Evolutionary conservation across 2,329 filamentous ascomycete genomes (phyloP), one percentile per base, ranked within the genome.

Genomic region (Xylaria sp.): DNA sequence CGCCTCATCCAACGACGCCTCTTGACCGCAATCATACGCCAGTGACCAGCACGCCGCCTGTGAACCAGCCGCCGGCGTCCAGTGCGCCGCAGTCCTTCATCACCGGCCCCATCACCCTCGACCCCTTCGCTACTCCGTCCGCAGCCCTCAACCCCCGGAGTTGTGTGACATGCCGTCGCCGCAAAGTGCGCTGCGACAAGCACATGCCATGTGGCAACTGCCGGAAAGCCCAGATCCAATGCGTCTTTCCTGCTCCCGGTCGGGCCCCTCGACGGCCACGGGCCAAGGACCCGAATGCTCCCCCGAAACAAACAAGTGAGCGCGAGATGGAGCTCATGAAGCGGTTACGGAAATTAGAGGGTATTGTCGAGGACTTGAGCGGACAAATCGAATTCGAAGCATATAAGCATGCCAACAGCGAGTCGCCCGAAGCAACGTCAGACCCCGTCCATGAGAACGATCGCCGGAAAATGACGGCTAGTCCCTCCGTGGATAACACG

Each of bases 171-270:
- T 87, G 85, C 73, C 78, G 85, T 3, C 79, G 82, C 54, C 81
- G 87, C 53, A 90, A 90, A 75, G 92, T 94, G 63, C 90, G 91
- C 75, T 94, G 92, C 83, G 90, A 94, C 82, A 93, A 93, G 82
- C 85, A 88, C 74, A 88, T 92, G 83, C 90, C 91, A 17, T 94
- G 92, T 79, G 88, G 88, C 74, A 93, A 94, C 78, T 94, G 92
- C 78, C 86, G 87, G 50, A 88, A 90, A 71, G 90, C 90, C 48
- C 83, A 89, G 73, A 91, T 91, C 66, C 87, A 90, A 72, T 94
- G 92, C 78, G 82, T 93, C 57, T 94, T 92, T 76, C 92, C 92
- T 1, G 89, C 90, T 2, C 92, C 92, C 0, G 92, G 91, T 9
- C 86, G 92, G 64, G 91, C 91, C 5, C 91, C 91, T 9, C 85